Evolutionary conservation across 2,329 filamentous ascomycete genomes (phyloP).

Genomic region (Pseudogymnoascus pannorum): DNA sequence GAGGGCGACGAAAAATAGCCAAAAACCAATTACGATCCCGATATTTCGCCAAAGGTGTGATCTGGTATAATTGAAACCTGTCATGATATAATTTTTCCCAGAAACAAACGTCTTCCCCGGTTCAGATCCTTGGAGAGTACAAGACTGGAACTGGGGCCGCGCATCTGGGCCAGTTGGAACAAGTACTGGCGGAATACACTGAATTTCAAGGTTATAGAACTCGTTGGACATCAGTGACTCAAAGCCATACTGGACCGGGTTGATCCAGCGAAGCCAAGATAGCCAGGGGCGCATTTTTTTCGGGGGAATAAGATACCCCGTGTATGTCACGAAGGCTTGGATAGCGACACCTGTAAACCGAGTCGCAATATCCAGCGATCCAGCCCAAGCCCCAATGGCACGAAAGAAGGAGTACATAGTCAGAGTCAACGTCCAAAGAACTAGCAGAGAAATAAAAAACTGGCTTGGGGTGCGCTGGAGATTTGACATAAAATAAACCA

Average conservation of each 20-base stretch:
- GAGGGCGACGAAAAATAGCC: slow-evolving; percentile 40
- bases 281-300: slow-evolving; percentile 49
- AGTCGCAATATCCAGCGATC: slow-evolving; percentile 43
- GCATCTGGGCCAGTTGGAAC: slow-evolving; percentile 41
- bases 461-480: slow-evolving; percentile 63
- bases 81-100: slow-evolving; percentile 49
- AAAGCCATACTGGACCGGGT: slow-evolving; percentile 58
- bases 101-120: slow-evolving; percentile 45
- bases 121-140: slow-evolving; percentile 48
- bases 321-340: slow-evolving; percentile 43
- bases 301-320: slow-evolving; percentile 46
- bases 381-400: slow-evolving; percentile 67
- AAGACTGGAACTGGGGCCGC: slow-evolving; percentile 42
- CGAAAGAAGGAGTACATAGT: slow-evolving; percentile 85
- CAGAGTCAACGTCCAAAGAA: slow-evolving; percentile 65
- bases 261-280: slow-evolving; percentile 48
- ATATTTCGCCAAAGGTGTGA: slow-evolving; percentile 55
- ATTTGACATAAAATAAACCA: slow-evolving; percentile 82
- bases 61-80: slow-evolving; percentile 47
- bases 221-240: slow-evolving; percentile 76
- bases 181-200: slow-evolving; percentile 40
- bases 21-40: slow-evolving; percentile 44
- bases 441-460: slow-evolving; percentile 81
- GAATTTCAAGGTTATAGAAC: slow-evolving; percentile 52
- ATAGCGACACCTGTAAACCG: slow-evolving; percentile 62